Base-by-base conservation (phyloP, 2,329 filamentous ascomycete genomes). In the Aspergillus cejpii region DNA sequence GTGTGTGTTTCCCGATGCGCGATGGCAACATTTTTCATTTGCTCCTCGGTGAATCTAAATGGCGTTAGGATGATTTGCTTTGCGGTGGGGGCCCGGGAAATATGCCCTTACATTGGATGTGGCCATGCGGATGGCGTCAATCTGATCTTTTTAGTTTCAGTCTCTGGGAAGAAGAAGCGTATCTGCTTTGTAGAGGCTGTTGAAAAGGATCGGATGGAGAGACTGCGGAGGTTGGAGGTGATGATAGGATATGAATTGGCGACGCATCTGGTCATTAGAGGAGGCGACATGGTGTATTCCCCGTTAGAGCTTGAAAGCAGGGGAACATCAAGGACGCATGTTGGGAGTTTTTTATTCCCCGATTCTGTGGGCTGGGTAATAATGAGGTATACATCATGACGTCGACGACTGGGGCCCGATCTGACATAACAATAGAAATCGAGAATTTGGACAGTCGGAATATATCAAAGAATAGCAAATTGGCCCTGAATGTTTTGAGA, bases 1-100 rank as follows among this genome's bases (percentile, higher is more conserved):
- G 79, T 84, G 57, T 80, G 76, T 1, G 85, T 80, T 54, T 83
- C 66, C 19, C 91, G 84, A 62, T 97, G 91, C 15, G 84, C 87
- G 3, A 91, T 79, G 37, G 74, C 73, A 39, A 97, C 80, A 19
- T 66, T 63, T 19, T 78, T 73, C 85, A 97, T 92, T 64, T 96
- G 84, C 51, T 85, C 75, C 60, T 85, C 77, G 21, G 84, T 86
- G 65, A 87, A 94, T 10, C 67, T 70, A 41, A 23, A 8, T 12
- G 5, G 2, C 8, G 37, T 63, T 26, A 61, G 49, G 20, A 37
- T 33, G 12, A n/a, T 12, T 28, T n/a, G 5, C 11, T n/a, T 11
- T 11, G 6, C 11, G 3, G 6, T 8, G 26, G 11, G 7, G 3
- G n/a, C n/a, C n/a, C n/a, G n/a, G n/a, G 6, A 3, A 10, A 28